Evolutionary conservation across 1,284 basidiomycete genomes (phyloP), one percentile per base, ranked within the genome.

Genomic region (Ganoderma lucidum): DNA sequence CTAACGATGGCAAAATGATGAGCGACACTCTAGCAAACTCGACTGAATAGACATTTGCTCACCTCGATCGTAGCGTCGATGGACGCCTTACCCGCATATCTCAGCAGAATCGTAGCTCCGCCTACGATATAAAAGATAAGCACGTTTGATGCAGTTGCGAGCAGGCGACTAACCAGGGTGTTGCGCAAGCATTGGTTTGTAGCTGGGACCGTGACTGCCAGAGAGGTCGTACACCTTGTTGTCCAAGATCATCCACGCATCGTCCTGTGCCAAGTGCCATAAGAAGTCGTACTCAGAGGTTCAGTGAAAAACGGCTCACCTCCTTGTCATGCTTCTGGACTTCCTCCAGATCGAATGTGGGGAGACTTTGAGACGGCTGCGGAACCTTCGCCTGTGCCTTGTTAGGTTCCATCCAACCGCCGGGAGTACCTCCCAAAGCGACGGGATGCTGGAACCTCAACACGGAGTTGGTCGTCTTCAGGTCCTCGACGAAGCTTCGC

Each of bases 171-270:
- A 30, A 73, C 75, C 75, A 14, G 76, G 76, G 45, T 77, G 76
- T 72, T 74, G 75, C 2, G 65, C 63, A 12, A 77, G 64, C 3
- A 75, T 71, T 9, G 71, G 71, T 5, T 74, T 75, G 56, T 12
- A n/a, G 12, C 32, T 59, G 32, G 56, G 56, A 12, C 35, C 35
- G 19, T 39, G 10, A 17, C 37, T 39, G 35, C 53, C 53, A 32
- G 53, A 55, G 2, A 77, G 73, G 59, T 77, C 76, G 60, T 77
- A 77, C 17, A 77, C 75, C 64, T 75, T 74, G 58, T 74, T 72
- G 60, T 77, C 75, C n/a, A 77, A 55, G 39, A 77, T 75, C 23
- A 77, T 63, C 76, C 76, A 77, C 6, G 74, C 73, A 44, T 75
- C 76, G n/a, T 76, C 71, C 74, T 76, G 45, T 6, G 56, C 6